These are phyloP conservation scores for Takashimella koratensis DNA, from an alignment of 1,284 basidiomycete genomes.

Conservation along the genomic window DNA sequence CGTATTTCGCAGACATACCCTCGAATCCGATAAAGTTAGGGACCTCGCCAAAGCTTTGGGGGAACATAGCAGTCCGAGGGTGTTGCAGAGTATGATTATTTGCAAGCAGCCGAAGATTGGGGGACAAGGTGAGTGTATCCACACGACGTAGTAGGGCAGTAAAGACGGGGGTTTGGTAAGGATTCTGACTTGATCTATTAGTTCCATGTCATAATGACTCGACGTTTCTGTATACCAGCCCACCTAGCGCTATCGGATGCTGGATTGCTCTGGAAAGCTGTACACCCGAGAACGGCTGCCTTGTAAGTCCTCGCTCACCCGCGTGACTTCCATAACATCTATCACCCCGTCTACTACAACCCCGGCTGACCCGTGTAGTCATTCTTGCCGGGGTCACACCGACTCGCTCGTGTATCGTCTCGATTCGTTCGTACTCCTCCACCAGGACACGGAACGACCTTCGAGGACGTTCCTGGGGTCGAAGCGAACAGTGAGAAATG, in stretches of 20 bases:
- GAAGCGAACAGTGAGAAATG: conserved; percentile 53
- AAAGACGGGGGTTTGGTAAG: not conserved
- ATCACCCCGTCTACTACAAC: not conserved
- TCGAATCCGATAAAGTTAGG: conserved; percentile 67
- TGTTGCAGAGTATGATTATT: conserved; percentile 92
- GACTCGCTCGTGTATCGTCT: conserved; percentile 64
- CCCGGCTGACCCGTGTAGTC: conserved; percentile 48
- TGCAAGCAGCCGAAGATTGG: conserved; percentile 86
- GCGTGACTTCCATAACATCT: not conserved
- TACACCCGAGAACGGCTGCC: conserved; percentile 76
- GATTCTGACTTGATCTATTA: conserved; percentile 36
- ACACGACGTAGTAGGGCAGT: not conserved
- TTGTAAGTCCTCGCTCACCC: conserved; percentile 46
- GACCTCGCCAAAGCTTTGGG: conserved; percentile 67
- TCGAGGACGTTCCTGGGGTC: conserved; percentile 59
- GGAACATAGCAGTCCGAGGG: conserved; percentile 77
- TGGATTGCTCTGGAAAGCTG: conserved; percentile 94
- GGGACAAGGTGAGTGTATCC: conserved; percentile 63
- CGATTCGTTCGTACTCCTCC: conserved; percentile 72
- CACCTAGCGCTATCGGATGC: conserved; percentile 85
- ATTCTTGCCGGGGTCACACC: conserved; percentile 88
- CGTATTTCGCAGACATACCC: conserved; percentile 68
- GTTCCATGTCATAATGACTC: conserved; percentile 57
- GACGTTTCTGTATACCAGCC: conserved; percentile 73
- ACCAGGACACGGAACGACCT: conserved; percentile 66